phyloP scores from a whole-genome alignment of 352 stramenopile genomes.

The Phytopythium cucurbitacearum region DNA sequence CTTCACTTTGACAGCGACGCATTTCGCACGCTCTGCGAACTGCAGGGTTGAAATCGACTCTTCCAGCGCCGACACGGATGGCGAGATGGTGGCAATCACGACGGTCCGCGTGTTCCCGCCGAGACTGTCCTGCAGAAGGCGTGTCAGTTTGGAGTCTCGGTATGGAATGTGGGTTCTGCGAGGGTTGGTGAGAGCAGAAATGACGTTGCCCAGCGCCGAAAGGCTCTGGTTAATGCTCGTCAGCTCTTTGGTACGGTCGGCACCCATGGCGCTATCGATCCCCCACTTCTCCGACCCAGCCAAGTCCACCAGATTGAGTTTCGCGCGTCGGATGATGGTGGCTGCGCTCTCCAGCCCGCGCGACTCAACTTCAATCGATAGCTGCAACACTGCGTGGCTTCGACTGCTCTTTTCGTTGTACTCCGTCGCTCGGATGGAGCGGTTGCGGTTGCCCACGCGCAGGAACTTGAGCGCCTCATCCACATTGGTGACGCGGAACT shows the following conservation, averaged over 20 bases:
- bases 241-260: slow-evolving; percentile 79
- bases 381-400: slow-evolving; percentile 83
- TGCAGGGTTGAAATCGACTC: slow-evolving; percentile 90
- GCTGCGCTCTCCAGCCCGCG: slow-evolving; percentile 54
- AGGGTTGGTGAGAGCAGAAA: slow-evolving; percentile 72
- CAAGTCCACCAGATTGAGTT: slow-evolving; percentile 91
- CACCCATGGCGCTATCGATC: slow-evolving; percentile 55
- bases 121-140: slow-evolving; percentile 83
- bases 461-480: slow-evolving; percentile 81
- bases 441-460: slow-evolving; percentile 69
- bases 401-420: slow-evolving; percentile 87
- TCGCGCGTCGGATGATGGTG: slow-evolving; percentile 72
- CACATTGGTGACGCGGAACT: slow-evolving; percentile 82
- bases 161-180: slow-evolving; percentile 91
- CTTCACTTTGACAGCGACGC: slow-evolving; percentile 66
- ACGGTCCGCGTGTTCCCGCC: slow-evolving; percentile 88
- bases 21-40: slow-evolving; percentile 85
- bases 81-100: slow-evolving; percentile 88
- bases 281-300: slow-evolving; percentile 92
- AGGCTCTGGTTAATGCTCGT: slow-evolving; percentile 92
- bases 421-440: slow-evolving; percentile 84
- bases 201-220: slow-evolving; percentile 87
- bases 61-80: slow-evolving; percentile 67
- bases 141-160: slow-evolving; percentile 96
- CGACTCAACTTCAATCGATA: slow-evolving; percentile 79